Evolutionary conservation across 202 grass and related monocot species (phyloP).

Genomic region (Setaria italica): DNA sequence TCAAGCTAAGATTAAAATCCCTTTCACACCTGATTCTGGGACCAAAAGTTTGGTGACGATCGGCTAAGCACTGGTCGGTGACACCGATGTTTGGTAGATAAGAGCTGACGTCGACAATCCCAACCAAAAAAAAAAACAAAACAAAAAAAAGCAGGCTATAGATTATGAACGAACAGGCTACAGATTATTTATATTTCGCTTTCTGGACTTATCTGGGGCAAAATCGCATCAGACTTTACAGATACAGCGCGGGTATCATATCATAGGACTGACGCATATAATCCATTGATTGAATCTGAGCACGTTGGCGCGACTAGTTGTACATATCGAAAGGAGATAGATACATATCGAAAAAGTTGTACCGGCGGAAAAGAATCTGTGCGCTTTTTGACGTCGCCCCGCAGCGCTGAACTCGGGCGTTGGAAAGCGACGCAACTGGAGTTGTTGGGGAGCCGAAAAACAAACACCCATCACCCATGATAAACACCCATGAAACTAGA

Average conservation of each 20-base stretch:
- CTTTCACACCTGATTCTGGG: conserved; percentile 12
- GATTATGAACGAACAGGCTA: not conserved
- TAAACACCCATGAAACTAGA: not conserved
- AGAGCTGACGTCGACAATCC: conserved; percentile 22
- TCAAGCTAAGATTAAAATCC: not conserved
- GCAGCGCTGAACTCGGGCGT: not conserved
- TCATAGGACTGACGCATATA: not conserved
- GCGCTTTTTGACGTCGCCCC: not conserved
- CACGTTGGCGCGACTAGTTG: conserved; percentile 33
- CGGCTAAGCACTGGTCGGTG: not conserved
- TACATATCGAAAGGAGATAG: not conserved
- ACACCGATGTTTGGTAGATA: not conserved
- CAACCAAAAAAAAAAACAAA: not conserved
- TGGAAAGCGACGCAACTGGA: conserved; percentile 11
- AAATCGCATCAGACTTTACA: conserved; percentile 30
- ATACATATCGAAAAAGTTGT: conserved; percentile 4
- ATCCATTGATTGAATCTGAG: conserved; percentile 2
- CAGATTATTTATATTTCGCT: not conserved
- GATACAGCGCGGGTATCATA: not conserved
- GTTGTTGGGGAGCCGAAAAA: too few relatives aligned
- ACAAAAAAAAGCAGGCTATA: not conserved
- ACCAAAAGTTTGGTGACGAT: not conserved
- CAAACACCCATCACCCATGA: not conserved
- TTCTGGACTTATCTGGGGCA: conserved; percentile 11
- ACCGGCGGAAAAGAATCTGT: not conserved